These are phyloP conservation scores for Waitea zeae DNA, from an alignment of 1,284 basidiomycete genomes.

Conservation along the genomic window DNA sequence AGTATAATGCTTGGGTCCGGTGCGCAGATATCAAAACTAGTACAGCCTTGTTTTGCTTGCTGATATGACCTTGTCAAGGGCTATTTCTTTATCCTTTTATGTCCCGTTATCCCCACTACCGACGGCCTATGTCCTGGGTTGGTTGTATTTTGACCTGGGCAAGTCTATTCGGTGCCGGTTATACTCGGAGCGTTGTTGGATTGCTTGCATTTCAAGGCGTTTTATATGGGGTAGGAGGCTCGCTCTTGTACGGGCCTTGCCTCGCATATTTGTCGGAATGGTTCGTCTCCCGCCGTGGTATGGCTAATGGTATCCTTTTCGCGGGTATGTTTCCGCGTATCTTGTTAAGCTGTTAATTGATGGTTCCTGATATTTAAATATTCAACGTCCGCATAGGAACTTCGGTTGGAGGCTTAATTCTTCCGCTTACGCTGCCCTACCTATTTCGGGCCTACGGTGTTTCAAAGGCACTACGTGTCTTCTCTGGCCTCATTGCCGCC, in stretches of 20 bases:
- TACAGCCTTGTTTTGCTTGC: conserved; percentile 7
- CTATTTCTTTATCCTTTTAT: conserved; percentile 10
- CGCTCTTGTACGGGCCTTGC: conserved; percentile 10
- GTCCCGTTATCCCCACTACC: conserved; percentile 13
- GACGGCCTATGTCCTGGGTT: conserved; percentile 12
- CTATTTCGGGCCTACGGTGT: conserved; percentile 8
- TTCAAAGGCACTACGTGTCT: conserved; percentile 9
- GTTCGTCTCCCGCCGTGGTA: conserved; percentile 14
- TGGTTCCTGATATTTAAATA: background rate
- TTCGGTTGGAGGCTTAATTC: conserved; percentile 13
- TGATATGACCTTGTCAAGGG: conserved; percentile 6
- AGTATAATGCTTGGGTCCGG: conserved; percentile 16
- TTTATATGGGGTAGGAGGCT: conserved; percentile 14
- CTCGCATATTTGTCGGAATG: conserved; percentile 16
- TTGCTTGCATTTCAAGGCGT: conserved; percentile 14
- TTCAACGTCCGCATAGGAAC: conserved; percentile 8
- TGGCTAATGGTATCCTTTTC: conserved; percentile 16
- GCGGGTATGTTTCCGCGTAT: conserved; percentile 9
- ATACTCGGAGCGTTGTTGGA: conserved; percentile 8
- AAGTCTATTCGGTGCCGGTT: conserved; percentile 14
- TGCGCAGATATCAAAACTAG: conserved; percentile 10
- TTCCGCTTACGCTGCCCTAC: conserved; percentile 11
- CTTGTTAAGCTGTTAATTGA: background rate
- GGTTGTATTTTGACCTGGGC: conserved; percentile 12
- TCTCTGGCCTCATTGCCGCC: conserved; percentile 7